Evolutionary conservation across 768 basidiomycete species (phyloP).

Genomic region (Collybia sordida): DNA sequence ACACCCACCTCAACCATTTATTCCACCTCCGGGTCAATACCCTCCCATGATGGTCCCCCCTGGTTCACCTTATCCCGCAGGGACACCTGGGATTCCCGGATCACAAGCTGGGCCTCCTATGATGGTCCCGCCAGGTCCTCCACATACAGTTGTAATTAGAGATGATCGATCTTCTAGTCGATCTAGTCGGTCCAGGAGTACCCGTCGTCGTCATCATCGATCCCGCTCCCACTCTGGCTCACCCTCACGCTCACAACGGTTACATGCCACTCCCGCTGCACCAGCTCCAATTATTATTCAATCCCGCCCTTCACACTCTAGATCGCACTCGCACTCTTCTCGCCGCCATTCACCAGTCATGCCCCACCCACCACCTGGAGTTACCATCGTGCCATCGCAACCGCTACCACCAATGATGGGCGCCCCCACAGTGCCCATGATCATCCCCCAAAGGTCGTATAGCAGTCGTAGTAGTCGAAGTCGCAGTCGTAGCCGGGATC

Average conservation of each 20-base stretch:
- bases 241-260: neutral
- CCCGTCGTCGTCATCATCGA: neutral
- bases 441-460: conserved; percentile 5
- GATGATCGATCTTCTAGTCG: neutral
- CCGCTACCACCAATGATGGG: neutral
- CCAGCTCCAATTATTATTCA: neutral
- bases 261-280: neutral
- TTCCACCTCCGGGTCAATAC: neutral
- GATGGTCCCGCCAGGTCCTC: neutral
- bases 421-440: neutral
- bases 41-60: neutral
- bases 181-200: neutral
- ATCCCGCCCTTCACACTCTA: neutral
- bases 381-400: neutral
- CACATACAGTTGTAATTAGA: neutral
- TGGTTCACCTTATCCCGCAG: too few species aligned
- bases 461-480: neutral
- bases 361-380: neutral
- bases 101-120: neutral
- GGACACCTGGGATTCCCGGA: too few species aligned
- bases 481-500: conserved; percentile 2
- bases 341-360: neutral
- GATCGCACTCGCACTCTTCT: neutral
- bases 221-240: neutral
- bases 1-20: neutral